Evolutionary conservation across 352 stramenopile genomes (phyloP).

Genomic region (Phytophthora pisi): DNA sequence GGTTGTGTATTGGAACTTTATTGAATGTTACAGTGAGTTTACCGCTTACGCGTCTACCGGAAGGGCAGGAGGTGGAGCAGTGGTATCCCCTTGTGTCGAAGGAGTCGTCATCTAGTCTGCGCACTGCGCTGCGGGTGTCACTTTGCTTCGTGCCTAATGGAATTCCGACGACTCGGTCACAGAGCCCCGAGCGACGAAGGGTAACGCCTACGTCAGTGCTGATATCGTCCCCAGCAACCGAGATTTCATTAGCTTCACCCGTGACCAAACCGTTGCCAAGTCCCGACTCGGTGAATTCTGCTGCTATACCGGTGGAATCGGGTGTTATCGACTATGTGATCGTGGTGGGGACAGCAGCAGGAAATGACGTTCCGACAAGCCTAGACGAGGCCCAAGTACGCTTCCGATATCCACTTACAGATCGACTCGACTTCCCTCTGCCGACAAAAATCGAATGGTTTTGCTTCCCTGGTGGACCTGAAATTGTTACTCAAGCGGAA

Average conservation of each 20-base stretch:
- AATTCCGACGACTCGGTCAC: slow-evolving; percentile 9
- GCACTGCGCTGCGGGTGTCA: slow-evolving; percentile 71
- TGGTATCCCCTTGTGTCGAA: slow-evolving; percentile 78
- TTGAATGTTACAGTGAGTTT: slow-evolving; percentile 36
- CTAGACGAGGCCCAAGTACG: slow-evolving; percentile 62
- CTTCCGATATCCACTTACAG: slow-evolving; percentile 62
- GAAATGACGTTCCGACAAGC: background rate
- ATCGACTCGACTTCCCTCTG: slow-evolving; percentile 66
- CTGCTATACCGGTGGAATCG: slow-evolving; percentile 47
- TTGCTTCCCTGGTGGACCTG: slow-evolving; percentile 75
- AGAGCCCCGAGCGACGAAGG: slow-evolving; percentile 26
- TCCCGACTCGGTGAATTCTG: slow-evolving; percentile 2
- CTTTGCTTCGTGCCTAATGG: slow-evolving; percentile 66
- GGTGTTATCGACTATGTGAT: slow-evolving; percentile 85
- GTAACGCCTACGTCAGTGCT: slow-evolving; percentile 28
- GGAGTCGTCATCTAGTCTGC: slow-evolving; percentile 51
- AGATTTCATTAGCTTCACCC: background rate
- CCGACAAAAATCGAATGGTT: slow-evolving; percentile 92
- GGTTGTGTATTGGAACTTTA: slow-evolving; percentile 1
- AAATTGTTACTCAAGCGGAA: slow-evolving; percentile 54
- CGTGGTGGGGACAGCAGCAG: slow-evolving; percentile 49
- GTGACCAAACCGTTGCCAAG: slow-evolving; percentile 36
- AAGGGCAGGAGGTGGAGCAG: slow-evolving; percentile 84
- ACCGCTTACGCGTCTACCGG: slow-evolving; percentile 63
- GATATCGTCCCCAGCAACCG: slow-evolving; percentile 37